Evolutionary conservation across 1,284 basidiomycete genomes (phyloP).

Genomic region (Termitomyces sp.): DNA sequence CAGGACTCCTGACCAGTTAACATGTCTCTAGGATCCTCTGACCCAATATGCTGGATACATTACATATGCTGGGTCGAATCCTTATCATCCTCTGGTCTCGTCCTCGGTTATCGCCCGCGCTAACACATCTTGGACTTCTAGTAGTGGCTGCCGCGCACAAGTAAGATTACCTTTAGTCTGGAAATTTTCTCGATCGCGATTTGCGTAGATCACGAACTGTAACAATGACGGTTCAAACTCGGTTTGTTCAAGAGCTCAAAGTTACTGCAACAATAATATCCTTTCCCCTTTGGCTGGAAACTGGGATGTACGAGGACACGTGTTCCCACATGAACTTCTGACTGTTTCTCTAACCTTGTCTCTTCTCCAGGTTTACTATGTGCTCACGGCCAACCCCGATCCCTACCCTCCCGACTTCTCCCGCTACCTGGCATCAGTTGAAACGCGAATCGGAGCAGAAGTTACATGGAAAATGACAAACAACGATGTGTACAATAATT

Average conservation of each 20-base stretch:
- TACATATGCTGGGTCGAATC: constrained; percentile 48
- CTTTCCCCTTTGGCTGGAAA: constrained; percentile 45
- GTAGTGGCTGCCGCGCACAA: constrained; percentile 46
- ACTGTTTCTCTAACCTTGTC: background rate
- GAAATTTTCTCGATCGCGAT: background rate
- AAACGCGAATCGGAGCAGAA: constrained; percentile 46
- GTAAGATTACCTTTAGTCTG: constrained; percentile 19
- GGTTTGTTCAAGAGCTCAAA: constrained; percentile 51
- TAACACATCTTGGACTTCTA: constrained; percentile 39
- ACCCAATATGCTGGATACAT: constrained; percentile 55
- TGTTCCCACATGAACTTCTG: background rate
- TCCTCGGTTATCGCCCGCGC: constrained; percentile 34
- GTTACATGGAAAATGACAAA: constrained; percentile 43
- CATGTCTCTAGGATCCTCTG: constrained; percentile 44
- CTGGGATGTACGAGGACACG: constrained; percentile 28
- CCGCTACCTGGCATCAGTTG: constrained; percentile 36
- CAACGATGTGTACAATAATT: constrained; percentile 47
- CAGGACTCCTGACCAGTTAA: background rate
- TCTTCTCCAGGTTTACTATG: constrained; percentile 42
- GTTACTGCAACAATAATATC: constrained; percentile 51
- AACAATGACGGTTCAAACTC: constrained; percentile 41
- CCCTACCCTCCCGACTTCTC: constrained; percentile 51
- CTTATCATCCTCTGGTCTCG: constrained; percentile 51
- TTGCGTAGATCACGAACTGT: constrained; percentile 43
- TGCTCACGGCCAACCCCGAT: constrained; percentile 44